Conservation (phyloP, 2,329 filamentous ascomycete species). For the Nothophaeocryptopus gaeumannii region DNA sequence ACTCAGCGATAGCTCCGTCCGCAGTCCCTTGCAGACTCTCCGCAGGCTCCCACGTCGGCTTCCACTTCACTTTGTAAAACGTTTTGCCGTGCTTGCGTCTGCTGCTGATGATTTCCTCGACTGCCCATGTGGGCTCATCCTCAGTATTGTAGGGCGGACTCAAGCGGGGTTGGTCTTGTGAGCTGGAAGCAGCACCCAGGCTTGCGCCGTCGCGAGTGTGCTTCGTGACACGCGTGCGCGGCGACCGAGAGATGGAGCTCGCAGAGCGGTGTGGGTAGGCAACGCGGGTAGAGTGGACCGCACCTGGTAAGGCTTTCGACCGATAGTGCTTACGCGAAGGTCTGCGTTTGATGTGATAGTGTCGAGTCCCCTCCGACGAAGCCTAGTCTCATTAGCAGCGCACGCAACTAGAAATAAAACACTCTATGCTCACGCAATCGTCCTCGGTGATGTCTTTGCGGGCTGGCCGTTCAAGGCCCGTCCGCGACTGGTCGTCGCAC, state of each 20-base stretch:
- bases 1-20: constrained; percentile 2
- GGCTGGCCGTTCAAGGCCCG: not conserved
- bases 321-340: not conserved
- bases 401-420: not conserved
- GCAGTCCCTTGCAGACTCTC: constrained; percentile 4
- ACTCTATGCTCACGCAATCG: not conserved
- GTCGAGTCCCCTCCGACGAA: not conserved
- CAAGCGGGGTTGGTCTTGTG: not conserved
- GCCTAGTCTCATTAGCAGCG: constrained; percentile 1
- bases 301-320: constrained; percentile 4
- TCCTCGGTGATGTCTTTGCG: not conserved
- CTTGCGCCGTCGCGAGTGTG: constrained; percentile 1
- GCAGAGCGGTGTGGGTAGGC: not conserved
- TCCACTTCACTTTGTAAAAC: too few species aligned
- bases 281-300: not conserved
- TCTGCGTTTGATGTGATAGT: not conserved
- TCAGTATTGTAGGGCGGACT: not conserved
- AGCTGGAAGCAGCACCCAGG: not conserved
- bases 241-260: constrained; percentile 3
- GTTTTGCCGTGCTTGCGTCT: constrained; percentile 2
- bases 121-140: not conserved
- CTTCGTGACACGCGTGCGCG: constrained; percentile 1
- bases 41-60: too few species aligned
- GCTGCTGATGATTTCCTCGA: constrained; percentile 2
- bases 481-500: not conserved